phyloP scores from a whole-genome alignment of 2,329 filamentous ascomycete species.

The Ceratocystis lukuohia region DNA sequence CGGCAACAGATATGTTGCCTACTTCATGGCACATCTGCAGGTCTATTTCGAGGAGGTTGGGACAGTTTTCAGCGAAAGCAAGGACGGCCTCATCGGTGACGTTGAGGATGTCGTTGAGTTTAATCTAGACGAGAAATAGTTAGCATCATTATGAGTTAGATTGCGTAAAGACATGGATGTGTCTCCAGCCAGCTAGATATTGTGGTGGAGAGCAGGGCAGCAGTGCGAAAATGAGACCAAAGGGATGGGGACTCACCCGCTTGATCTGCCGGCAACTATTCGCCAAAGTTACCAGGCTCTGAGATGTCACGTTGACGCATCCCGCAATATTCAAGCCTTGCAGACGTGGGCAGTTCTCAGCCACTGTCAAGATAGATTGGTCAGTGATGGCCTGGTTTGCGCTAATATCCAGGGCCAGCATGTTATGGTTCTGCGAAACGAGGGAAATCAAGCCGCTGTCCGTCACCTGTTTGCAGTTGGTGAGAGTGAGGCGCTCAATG shows the following conservation, averaged over 20 bases:
- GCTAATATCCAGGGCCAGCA: slow-evolving; percentile 84
- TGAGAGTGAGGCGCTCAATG: slow-evolving; percentile 83
- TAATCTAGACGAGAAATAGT: slow-evolving; percentile 59
- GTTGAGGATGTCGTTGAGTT: slow-evolving; percentile 85
- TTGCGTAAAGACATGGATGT: not conserved
- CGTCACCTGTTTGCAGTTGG: slow-evolving; percentile 73
- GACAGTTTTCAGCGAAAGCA: slow-evolving; percentile 77
- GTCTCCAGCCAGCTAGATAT: too few relatives aligned
- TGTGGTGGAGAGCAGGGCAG: not conserved
- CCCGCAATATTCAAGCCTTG: slow-evolving; percentile 89
- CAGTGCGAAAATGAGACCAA: slow-evolving; percentile 3
- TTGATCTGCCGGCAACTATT: slow-evolving; percentile 77
- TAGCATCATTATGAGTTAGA: slow-evolving; percentile 34
- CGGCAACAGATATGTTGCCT: slow-evolving; percentile 70
- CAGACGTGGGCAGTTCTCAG: slow-evolving; percentile 66
- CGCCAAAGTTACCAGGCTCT: slow-evolving; percentile 69
- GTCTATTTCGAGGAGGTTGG: slow-evolving; percentile 91
- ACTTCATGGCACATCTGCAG: slow-evolving; percentile 73
- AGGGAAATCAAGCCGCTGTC: slow-evolving; percentile 72
- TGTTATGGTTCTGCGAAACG: slow-evolving; percentile 61
- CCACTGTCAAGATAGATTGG: slow-evolving; percentile 61
- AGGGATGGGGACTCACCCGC: slow-evolving; percentile 43
- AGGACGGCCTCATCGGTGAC: slow-evolving; percentile 69
- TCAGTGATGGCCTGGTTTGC: slow-evolving; percentile 75
- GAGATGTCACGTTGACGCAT: slow-evolving; percentile 73